These are phyloP conservation scores for Termitomyces sp. DNA, from an alignment of 768 basidiomycete species.

Conservation along the genomic window DNA sequence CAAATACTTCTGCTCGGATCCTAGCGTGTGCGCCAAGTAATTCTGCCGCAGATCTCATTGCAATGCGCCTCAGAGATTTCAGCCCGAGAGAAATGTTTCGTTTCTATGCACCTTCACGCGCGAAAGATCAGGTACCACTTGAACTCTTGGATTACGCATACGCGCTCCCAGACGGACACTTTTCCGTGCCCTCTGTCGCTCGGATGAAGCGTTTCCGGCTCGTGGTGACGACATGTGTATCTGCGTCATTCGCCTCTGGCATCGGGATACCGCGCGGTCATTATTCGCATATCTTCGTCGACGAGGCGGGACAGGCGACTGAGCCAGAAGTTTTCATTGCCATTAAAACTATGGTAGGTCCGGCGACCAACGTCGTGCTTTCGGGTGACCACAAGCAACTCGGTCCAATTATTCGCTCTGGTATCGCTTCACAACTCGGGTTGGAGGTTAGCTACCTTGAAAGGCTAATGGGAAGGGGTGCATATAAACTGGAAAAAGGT, in stretches of 20 bases:
- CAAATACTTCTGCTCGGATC: constrained; percentile 34
- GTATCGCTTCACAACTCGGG: constrained; percentile 49
- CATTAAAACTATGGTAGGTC: constrained; percentile 54
- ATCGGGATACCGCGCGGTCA: constrained; percentile 57
- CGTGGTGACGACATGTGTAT: constrained; percentile 62
- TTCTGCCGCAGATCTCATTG: constrained; percentile 58
- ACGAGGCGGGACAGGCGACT: constrained; percentile 70
- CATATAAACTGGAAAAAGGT: constrained; percentile 29
- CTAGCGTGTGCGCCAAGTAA: constrained; percentile 63
- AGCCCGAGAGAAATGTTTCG: constrained; percentile 41
- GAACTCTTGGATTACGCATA: constrained; percentile 32
- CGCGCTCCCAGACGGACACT: constrained; percentile 26
- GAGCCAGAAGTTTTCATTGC: constrained; percentile 63
- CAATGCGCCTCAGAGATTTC: constrained; percentile 34
- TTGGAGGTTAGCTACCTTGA: constrained; percentile 59
- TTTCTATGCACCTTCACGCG: constrained; percentile 48
- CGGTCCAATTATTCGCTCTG: constrained; percentile 61
- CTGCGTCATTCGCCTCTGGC: constrained; percentile 48
- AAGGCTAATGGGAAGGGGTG: constrained; percentile 44
- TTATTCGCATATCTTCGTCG: constrained; percentile 64
- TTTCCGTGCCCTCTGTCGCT: constrained; percentile 33
- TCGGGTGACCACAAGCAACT: constrained; percentile 71
- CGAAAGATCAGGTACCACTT: constrained; percentile 39
- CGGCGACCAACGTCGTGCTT: constrained; percentile 50
- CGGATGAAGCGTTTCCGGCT: constrained; percentile 40